Evolutionary conservation across 1,284 basidiomycete species (phyloP), one percentile per base, ranked within the genome.

Genomic region (Ganoderma leucocontextum): DNA sequence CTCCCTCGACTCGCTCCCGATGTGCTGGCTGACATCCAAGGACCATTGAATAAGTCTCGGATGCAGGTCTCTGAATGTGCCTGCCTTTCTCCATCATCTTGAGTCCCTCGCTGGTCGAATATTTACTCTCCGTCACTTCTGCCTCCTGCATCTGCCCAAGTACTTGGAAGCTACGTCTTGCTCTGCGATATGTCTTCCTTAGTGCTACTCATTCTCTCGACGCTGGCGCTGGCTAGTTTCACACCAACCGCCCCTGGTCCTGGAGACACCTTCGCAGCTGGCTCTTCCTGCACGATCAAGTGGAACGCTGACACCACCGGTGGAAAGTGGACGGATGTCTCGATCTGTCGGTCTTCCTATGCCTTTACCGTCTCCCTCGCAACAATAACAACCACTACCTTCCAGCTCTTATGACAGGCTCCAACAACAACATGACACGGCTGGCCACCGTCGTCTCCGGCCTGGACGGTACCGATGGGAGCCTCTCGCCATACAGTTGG

Each of bases 351-450:
- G 80, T 70, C 2, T n/a, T 19, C 12, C 29, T 36, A 10, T 22
- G 5, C 36, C 7, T 39, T 4, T 15, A 38, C 25, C 36, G 17
- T 33, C 7, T 15, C 6, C 1, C 15, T 13, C 47, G 3, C 35
- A 4, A 44, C 35, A 2, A 2, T 61, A 25, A 49, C 25, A 25
- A 38, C 33, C 39, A 19, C 29, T 22, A 5, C 15, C 49, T 13
- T 17, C 41, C 67, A 82, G 83, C 76, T 41, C 73, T 84, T 58
- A 83, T 83, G 82, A 80, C 80, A 1, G 82, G 83, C 13, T 77
- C 81, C 1, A 82, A 82, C 67, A 70, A 71, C 64, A 80, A 82
- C 68, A 82, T 82, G 82, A 74, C 76, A 17, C 58, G 71, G 13
- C 79, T 83, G 8, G 72, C 74, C 0, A 75, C 73, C 53, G 81